A percentile compares a stretch with the other conserved stretches of the same genome.
phyloP scores from a whole-genome alignment of 2,329 filamentous ascomycete species.

The Dothistroma septosporum region DNA sequence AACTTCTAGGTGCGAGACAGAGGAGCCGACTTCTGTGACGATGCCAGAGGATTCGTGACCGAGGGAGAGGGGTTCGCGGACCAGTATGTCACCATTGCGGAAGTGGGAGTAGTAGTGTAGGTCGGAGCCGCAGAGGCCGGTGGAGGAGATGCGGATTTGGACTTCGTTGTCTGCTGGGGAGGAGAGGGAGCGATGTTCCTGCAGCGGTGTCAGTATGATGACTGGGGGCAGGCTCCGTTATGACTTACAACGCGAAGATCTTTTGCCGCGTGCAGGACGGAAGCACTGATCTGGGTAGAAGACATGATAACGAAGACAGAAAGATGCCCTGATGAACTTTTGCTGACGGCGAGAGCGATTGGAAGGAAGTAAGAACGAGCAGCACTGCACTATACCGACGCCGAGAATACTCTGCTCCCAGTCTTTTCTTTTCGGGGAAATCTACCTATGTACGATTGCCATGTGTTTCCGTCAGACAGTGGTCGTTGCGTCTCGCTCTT shows the following conservation, averaged over 20 bases:
- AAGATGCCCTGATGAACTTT: conserved; percentile 4
- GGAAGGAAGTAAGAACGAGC: neutral
- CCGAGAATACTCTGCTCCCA: neutral
- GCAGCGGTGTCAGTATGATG: conserved; percentile 2
- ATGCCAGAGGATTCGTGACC: conserved; percentile 76
- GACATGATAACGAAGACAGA: conserved; percentile 11
- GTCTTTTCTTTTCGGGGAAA: neutral
- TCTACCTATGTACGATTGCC: neutral
- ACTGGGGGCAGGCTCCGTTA: neutral
- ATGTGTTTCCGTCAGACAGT: neutral
- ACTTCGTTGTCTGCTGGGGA: conserved; percentile 53
- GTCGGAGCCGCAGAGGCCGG: conserved; percentile 68
- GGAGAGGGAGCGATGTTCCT: conserved; percentile 52
- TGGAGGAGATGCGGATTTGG: conserved; percentile 61
- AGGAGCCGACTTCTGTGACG: conserved; percentile 65
- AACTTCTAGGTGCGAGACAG: conserved; percentile 50
- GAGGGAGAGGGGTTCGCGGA: conserved; percentile 76
- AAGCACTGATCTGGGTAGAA: conserved; percentile 42
- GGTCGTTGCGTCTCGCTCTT: neutral
- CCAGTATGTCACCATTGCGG: conserved; percentile 79
- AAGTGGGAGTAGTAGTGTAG: conserved; percentile 84
- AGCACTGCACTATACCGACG: conserved; percentile 4
- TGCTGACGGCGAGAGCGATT: neutral
- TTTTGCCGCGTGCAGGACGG: conserved; percentile 59
- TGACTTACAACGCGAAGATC: conserved; percentile 54